A percentile compares a stretch with the other conserved stretches of the same genome.
These are phyloP conservation scores for Salix viminalis DNA, from an alignment of 345 rosid genomes.

Conservation along the genomic window DNA sequence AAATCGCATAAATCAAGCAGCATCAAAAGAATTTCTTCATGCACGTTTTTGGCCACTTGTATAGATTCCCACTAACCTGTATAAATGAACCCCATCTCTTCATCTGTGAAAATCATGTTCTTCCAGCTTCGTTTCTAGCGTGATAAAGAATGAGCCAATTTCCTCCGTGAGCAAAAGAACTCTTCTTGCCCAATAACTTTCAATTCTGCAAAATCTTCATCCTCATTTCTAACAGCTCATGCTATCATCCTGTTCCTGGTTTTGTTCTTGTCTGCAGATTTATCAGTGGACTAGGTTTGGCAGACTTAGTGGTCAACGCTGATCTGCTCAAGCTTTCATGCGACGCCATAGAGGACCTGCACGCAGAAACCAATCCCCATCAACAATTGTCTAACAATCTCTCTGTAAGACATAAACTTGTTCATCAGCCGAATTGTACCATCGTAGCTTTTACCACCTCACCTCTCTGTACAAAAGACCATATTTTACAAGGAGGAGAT, in stretches of 20 bases:
- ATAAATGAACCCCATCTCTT: background rate
- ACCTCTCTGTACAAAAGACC: conserved; percentile 6
- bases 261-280: conserved; percentile 24
- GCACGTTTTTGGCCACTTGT: background rate
- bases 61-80: background rate
- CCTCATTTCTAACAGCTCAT: background rate
- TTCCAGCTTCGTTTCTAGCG: background rate
- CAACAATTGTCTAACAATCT: conserved; percentile 7
- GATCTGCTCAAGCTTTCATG: conserved; percentile 40
- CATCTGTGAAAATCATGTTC: background rate
- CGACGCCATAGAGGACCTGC: conserved; percentile 27
- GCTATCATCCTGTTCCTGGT: background rate
- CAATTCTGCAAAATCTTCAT: background rate
- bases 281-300: conserved; percentile 36
- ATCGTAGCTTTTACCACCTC: conserved; percentile 43
- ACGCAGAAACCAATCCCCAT: conserved; percentile 4
- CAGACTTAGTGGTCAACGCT: conserved; percentile 45
- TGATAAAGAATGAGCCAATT: background rate
- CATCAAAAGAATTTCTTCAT: background rate
- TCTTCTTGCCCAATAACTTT: background rate
- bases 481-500: conserved; percentile 18
- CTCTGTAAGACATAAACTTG: conserved; percentile 15
- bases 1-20: background rate
- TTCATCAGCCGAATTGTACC: conserved; percentile 1
- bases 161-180: background rate